Conservation (phyloP, 768 basidiomycete species). For the Suillus lakei region DNA sequence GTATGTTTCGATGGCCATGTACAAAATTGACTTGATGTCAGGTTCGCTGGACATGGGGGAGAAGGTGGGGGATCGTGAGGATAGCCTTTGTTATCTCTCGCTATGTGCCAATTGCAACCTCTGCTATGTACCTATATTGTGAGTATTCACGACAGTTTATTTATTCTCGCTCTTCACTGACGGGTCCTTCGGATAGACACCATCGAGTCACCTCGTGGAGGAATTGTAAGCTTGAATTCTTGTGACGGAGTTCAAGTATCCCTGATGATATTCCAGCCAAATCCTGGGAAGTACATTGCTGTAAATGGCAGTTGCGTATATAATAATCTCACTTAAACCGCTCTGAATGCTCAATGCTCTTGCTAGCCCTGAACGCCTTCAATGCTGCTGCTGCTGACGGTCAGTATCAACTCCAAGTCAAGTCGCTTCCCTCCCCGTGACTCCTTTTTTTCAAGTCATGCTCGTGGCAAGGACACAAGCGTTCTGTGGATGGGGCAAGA, state of each 20-base stretch:
- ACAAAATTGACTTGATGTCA: neutral
- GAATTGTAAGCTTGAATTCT: neutral
- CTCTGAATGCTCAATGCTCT: neutral
- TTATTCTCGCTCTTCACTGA: neutral
- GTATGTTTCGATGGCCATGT: neutral
- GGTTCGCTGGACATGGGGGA: constrained; percentile 23
- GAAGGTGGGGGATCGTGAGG: constrained; percentile 22
- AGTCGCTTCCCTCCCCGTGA: neutral
- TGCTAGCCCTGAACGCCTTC: neutral
- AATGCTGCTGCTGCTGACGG: neutral
- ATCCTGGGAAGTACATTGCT: neutral
- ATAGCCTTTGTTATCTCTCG: constrained; percentile 21
- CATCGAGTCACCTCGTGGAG: neutral
- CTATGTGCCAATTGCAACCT: constrained; percentile 24
- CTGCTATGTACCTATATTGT: constrained; percentile 16
- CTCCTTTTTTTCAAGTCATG: neutral
- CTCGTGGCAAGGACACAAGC: neutral
- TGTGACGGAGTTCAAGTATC: neutral
- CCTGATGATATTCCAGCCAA: neutral
- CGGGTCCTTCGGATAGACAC: neutral
- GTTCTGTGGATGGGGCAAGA: neutral
- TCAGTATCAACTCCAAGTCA: neutral
- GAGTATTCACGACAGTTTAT: neutral
- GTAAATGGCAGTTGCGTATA: neutral
- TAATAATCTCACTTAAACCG: neutral